These are phyloP conservation scores for Anisodus acutangulus DNA, from an alignment of 257 asterid species.

Conservation along the genomic window DNA sequence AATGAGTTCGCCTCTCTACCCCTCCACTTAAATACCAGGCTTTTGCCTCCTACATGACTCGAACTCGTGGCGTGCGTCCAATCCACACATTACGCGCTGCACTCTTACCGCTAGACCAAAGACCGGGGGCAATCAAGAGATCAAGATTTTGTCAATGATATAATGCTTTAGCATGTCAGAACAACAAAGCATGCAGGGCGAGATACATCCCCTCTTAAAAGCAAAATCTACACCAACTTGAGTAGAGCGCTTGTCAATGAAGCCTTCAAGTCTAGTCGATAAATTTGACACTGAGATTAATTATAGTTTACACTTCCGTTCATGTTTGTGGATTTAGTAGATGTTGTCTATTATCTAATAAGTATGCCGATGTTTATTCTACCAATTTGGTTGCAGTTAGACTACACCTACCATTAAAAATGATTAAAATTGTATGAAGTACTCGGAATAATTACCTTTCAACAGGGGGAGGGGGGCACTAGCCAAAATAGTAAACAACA, in stretches of 20 bases:
- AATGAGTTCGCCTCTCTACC: not conserved
- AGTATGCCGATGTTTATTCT: not conserved
- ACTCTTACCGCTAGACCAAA: not conserved
- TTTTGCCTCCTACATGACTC: not conserved
- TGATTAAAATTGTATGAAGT: not conserved
- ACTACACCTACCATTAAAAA: not conserved
- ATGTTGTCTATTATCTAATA: not conserved
- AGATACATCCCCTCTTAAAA: not conserved
- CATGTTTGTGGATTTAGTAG: not conserved
- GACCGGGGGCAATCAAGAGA: not conserved
- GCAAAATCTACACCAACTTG: not conserved
- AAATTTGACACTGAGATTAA: not conserved
- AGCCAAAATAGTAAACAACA: not conserved
- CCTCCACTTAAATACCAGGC: not conserved
- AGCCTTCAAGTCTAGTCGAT: not conserved
- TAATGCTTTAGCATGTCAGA: not conserved
- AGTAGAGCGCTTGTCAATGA: not conserved
- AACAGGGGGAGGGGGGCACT: not conserved
- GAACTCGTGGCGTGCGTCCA: not conserved
- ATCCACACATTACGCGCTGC: not conserved
- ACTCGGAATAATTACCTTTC: too few species aligned
- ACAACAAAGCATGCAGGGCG: not conserved
- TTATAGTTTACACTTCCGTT: not conserved
- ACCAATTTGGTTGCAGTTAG: not conserved
- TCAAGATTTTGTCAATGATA: not conserved